Percentiles rank a stretch among this genome's conserved stretches.
These are phyloP conservation scores for Picocystis sp. DNA, from an alignment of 163 green algal species.

Conservation along the genomic window DNA sequence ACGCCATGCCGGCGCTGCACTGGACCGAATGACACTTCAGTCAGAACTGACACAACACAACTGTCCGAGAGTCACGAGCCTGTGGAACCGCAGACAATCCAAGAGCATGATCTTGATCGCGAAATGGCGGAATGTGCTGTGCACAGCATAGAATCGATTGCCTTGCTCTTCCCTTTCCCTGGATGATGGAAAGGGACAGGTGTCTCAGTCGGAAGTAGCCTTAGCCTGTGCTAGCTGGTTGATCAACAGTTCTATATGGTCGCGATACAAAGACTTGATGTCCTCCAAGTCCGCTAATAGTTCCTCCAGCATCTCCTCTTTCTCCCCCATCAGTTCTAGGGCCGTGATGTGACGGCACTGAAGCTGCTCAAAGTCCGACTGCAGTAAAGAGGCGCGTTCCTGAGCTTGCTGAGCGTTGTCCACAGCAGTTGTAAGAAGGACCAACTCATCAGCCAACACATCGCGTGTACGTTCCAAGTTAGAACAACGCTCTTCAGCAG, in stretches of 20 bases:
- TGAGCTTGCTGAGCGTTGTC: neutral
- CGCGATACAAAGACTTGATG: constrained; percentile 55
- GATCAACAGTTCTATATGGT: constrained; percentile 55
- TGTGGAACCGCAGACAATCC: too few relatives aligned
- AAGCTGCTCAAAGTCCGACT: constrained; percentile 15
- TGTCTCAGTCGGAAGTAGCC: neutral
- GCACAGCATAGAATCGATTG: too few relatives aligned
- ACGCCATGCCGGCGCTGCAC: neutral
- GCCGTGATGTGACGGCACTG: constrained; percentile 19
- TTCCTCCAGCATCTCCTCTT: constrained; percentile 79
- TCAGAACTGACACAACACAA: neutral
- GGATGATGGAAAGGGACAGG: constrained; percentile 18
- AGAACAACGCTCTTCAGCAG: too few relatives aligned
- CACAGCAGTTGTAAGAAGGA: constrained; percentile 1
- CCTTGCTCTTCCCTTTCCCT: constrained; percentile 2
- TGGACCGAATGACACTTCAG: neutral
- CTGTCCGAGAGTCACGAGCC: neutral
- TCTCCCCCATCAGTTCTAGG: constrained; percentile 46
- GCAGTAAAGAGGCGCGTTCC: constrained; percentile 5
- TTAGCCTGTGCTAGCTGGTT: neutral
- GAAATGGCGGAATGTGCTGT: neutral
- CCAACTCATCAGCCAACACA: constrained; percentile 16
- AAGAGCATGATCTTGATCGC: too few relatives aligned
- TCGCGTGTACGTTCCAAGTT: constrained; percentile 18
- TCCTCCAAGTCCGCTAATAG: constrained; percentile 64